Conservation (phyloP, 2,329 filamentous ascomycete species). For the Xylariaceae sp. region DNA sequence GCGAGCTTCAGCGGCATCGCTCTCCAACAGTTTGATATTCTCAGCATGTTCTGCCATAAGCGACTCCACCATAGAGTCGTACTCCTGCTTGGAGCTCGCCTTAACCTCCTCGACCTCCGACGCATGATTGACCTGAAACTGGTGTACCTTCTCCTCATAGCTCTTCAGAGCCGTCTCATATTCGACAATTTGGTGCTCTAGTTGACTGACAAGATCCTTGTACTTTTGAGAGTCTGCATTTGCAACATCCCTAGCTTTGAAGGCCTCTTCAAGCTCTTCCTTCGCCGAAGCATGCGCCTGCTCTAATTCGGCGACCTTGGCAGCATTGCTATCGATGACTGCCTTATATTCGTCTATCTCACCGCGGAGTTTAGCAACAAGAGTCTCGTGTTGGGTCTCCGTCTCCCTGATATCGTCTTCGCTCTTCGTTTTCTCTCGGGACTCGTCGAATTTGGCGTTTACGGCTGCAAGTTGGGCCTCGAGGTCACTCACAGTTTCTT, state of each 20-base stretch:
- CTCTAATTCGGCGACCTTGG: conserved; percentile 75
- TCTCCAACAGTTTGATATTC: conserved; percentile 58
- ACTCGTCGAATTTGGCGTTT: conserved; percentile 52
- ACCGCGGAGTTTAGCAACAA: conserved; percentile 64
- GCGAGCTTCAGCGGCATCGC: conserved; percentile 66
- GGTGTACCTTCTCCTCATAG: conserved; percentile 54
- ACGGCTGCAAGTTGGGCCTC: conserved; percentile 62
- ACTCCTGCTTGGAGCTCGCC: conserved; percentile 53
- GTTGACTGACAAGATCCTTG: conserved; percentile 51
- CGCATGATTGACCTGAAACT: conserved; percentile 53
- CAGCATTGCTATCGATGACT: conserved; percentile 68
- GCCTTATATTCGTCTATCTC: conserved; percentile 83
- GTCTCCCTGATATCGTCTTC: conserved; percentile 52
- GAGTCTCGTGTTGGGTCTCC: conserved; percentile 58
- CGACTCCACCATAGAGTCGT: conserved; percentile 59
- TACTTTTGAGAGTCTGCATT: conserved; percentile 48
- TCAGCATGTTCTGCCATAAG: conserved; percentile 65
- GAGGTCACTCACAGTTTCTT: conserved; percentile 71
- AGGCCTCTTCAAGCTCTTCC: conserved; percentile 68
- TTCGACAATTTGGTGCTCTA: conserved; percentile 62
- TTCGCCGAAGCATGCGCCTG: conserved; percentile 68
- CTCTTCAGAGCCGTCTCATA: conserved; percentile 61
- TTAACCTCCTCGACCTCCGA: conserved; percentile 54
- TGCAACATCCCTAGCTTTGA: conserved; percentile 59
- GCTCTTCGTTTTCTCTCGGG: conserved; percentile 44